Evolutionary conservation across 2,329 filamentous ascomycete species (phyloP), one percentile per base, ranked within the genome.

Genomic region (Xylogone sp.): DNA sequence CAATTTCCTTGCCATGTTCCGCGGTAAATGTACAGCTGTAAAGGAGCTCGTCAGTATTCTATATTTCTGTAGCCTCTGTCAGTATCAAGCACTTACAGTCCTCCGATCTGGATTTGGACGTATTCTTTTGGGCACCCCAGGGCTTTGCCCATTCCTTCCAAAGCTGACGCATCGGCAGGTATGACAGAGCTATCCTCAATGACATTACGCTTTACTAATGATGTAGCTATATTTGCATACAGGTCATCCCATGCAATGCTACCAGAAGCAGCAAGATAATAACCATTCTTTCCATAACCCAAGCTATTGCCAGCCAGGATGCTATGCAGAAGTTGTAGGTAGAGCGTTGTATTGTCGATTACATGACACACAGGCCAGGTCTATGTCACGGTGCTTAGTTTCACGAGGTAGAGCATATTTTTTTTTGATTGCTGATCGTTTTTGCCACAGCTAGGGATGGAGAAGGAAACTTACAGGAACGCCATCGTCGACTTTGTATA

Each of bases 351-450:
- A 29, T 71, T 81, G 51, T 82, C 78, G 0, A 59, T 9, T 3
- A 81, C 59, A 50, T 81, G 75, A 51, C 73, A 77, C 5, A 82
- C 77, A 0, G 78, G 78, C 78, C 78, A 81, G 27, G 27, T 31
- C 27, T 31, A 31, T 31, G 7, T 31, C 27, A 8, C 27, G 13
- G 27, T 31, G 27, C 7, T 7, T 31, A 31, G 27, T 13, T 31
- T 31, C 8, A 31, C 13, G 8, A 8, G 7, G 13, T 13, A 31
- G 27, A 13, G 13, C 8, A 31, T 31, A 31, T 13, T 31, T 8
- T 7, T 13, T 31, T 13, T 31, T 31, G 13, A 31, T 31, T 31
- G 13, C 7, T 31, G 8, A 31, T 7, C 27, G 27, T 8, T 31
- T 31, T 31, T 8, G 43, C n/a, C n/a, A n/a, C n/a, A n/a, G n/a